Evolutionary conservation across 176 grass and related monocot genomes (phyloP).

Genomic region (Aegilops bicornis): DNA sequence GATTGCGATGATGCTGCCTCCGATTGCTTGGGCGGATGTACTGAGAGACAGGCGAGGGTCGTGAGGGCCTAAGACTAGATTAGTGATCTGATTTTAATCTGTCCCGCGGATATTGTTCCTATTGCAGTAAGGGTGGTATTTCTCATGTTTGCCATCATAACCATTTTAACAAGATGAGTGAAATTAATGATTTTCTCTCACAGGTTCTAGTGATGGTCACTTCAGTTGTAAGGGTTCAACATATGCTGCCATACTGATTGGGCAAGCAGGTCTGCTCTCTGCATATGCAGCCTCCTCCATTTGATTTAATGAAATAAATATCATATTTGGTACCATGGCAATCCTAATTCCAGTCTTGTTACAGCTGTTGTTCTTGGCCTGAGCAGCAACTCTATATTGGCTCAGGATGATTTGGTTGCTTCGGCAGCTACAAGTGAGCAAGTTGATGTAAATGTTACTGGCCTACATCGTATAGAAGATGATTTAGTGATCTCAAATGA

Average conservation of each 20-base stretch:
- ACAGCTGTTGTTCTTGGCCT: constrained; percentile 59
- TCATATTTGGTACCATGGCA: constrained; percentile 5
- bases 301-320: not conserved
- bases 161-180: not conserved
- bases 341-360: constrained; percentile 19
- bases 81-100: not conserved
- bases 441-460: constrained; percentile 38
- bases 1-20: not conserved
- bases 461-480: constrained; percentile 70
- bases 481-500: constrained; percentile 83
- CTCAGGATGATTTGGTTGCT: constrained; percentile 54
- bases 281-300: not conserved
- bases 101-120: not conserved
- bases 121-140: not conserved
- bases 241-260: constrained; percentile 43
- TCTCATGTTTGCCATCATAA: not conserved
- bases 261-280: constrained; percentile 44
- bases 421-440: constrained; percentile 50
- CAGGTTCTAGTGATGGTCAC: not conserved
- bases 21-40: not conserved
- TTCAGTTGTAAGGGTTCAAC: constrained; percentile 27
- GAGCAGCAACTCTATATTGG: constrained; percentile 44
- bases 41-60: not conserved
- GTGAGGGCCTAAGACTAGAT: not conserved
- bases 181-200: not conserved